A percentile compares a stretch with the other conserved stretches of the same genome.
phyloP scores from a whole-genome alignment of 495 filamentous ascomycete genomes.

The Baudoinia panamericana region DNA sequence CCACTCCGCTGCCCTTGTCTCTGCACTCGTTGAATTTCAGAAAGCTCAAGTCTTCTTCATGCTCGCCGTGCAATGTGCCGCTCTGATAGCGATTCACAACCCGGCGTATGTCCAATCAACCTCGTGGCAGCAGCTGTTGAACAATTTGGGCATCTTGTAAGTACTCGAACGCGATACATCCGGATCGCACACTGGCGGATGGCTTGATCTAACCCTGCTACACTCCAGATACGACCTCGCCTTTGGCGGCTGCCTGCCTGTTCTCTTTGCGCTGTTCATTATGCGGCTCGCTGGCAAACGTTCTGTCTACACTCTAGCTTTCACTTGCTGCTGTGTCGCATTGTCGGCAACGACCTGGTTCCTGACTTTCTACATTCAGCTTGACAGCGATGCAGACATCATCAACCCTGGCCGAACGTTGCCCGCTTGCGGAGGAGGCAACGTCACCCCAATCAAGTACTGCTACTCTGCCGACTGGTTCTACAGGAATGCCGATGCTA shows the following conservation, averaged over 20 bases:
- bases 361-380: not conserved
- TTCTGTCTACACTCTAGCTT: not conserved
- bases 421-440: constrained; percentile 2
- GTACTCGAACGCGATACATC: too few species aligned
- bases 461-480: constrained; percentile 3
- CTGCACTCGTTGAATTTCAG: constrained; percentile 3
- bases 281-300: not conserved
- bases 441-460: constrained; percentile 4
- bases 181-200: too few species aligned
- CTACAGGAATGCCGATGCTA: not conserved
- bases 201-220: too few species aligned
- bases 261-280: constrained; percentile 2
- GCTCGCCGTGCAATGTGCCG: constrained; percentile 7
- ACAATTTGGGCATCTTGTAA: constrained; percentile 10
- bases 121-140: constrained; percentile 2
- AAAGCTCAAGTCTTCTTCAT: constrained; percentile 11
- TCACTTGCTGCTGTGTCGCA: not conserved
- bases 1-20: not conserved
- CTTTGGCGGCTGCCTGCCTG: not conserved
- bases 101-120: constrained; percentile 4
- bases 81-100: constrained; percentile 2
- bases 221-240: too few species aligned
- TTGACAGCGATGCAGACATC: constrained; percentile 1
- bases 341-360: constrained; percentile 6
- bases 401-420: not conserved